Evolutionary conservation across 2,329 filamentous ascomycete genomes (phyloP).

Genomic region (Alternaria angustiovoidea): DNA sequence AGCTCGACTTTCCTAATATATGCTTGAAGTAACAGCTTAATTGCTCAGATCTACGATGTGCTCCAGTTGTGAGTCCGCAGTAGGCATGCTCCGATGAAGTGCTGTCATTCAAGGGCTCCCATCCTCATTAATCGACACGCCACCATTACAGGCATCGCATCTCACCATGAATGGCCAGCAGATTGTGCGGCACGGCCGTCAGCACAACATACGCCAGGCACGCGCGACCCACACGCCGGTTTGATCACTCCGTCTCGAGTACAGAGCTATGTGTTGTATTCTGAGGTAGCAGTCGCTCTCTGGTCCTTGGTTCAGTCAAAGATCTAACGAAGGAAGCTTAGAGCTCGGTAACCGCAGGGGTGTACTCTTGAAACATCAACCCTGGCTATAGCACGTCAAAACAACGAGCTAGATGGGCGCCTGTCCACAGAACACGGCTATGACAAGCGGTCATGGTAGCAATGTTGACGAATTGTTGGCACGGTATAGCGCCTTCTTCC

Average conservation of each 20-base stretch:
- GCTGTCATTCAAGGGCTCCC: neutral
- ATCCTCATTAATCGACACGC: conserved; percentile 1
- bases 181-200: conserved; percentile 16
- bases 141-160: conserved; percentile 16
- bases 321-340: conserved; percentile 3
- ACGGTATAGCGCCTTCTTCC: conserved; percentile 1
- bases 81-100: neutral
- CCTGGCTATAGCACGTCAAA: conserved; percentile 28
- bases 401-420: conserved; percentile 23
- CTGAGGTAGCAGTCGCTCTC: neutral
- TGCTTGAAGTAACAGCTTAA: neutral
- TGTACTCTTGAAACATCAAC: conserved; percentile 31
- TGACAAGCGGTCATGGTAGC: conserved; percentile 11
- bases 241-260: conserved; percentile 4
- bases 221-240: conserved; percentile 7
- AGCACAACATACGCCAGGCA: conserved; percentile 19
- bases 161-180: conserved; percentile 11
- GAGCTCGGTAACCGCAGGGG: conserved; percentile 20
- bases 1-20: neutral
- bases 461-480: conserved; percentile 1
- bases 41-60: neutral
- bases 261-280: conserved; percentile 4
- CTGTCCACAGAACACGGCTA: conserved; percentile 2
- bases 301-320: neutral
- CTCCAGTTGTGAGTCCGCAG: neutral